Base-by-base conservation (phyloP, 1,139 yeast species). In the Petasospora fabianii region DNA sequence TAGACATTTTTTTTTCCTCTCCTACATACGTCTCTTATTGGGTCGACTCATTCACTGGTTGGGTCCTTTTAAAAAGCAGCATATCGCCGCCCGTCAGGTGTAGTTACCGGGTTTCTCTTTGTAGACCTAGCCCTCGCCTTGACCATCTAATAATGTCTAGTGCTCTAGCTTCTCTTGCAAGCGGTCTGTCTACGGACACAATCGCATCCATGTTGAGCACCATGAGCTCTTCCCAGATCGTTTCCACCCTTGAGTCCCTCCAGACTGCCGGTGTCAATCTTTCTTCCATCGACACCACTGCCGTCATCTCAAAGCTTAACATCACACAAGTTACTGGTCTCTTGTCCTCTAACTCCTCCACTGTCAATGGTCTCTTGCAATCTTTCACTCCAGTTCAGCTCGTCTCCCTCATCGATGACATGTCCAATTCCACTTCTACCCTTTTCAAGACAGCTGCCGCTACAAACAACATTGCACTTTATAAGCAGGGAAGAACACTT, bases 261-360 rank as follows among this genome's bases (percentile, higher is more conserved):
- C 29, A 45, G 30, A 13, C 35, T 3, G 33, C 51, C 6, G 56
- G 56, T 40, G 34, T 44, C 15, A 50, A 53, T 36, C 12, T 48
- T 15, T 36, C 54, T 6, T 32, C 45, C 7, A 27, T 53, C 19
- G 58, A 53, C 22, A 35, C 46, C 17, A 53, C 56, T 30, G 30
- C 44, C 3, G 45, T 53, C 21, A 38, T 53, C 17, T 26, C 51
- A 6, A 34, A 40, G 14, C 34, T 53, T 34, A 53, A 52, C 35
- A 32, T 42, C 27, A 50, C 58, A 4, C 56, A 53, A 39, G 31
- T 52, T 29, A 46, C 48, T 28, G 58, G 58, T 35, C 33, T 53
- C 8, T 34, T 53, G 27, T 27, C 38, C 15, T 34, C 56, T 15
- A 44, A 52, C 34, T 44, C 56, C 16, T 32, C 53, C 5, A 39